phyloP scores from a whole-genome alignment of 768 basidiomycete species.

The Daedaleopsis nitida region DNA sequence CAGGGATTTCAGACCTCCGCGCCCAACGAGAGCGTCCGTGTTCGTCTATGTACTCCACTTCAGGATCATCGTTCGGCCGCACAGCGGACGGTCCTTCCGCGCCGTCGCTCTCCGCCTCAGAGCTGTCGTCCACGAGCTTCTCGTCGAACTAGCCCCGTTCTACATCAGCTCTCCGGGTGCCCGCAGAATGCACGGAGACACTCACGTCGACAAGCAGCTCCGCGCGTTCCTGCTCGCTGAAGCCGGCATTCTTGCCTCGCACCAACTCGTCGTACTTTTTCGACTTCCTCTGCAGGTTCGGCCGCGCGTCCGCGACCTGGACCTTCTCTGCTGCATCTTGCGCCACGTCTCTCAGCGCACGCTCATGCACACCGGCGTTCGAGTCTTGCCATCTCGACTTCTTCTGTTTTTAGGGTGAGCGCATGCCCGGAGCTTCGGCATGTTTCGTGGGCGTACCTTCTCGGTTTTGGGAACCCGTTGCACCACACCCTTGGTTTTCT shows the following conservation, averaged over 20 bases:
- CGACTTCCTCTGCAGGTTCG: slow-evolving; percentile 74
- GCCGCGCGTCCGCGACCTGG: slow-evolving; percentile 71
- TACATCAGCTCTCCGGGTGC: slow-evolving; percentile 1
- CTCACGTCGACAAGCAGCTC: slow-evolving; percentile 77
- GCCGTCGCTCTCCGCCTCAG: slow-evolving; percentile 71
- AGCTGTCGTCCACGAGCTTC: slow-evolving; percentile 45
- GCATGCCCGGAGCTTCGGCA: background rate
- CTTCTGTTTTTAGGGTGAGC: slow-evolving; percentile 3
- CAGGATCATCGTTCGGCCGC: slow-evolving; percentile 58
- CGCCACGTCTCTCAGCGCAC: slow-evolving; percentile 69
- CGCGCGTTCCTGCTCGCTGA: slow-evolving; percentile 75
- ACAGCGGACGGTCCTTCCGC: slow-evolving; percentile 59
- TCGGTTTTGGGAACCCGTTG: slow-evolving; percentile 58
- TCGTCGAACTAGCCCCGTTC: slow-evolving; percentile 59
- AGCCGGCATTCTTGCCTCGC: slow-evolving; percentile 76
- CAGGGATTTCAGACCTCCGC: slow-evolving; percentile 75
- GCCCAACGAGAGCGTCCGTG: slow-evolving; percentile 77
- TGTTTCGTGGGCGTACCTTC: slow-evolving; percentile 51
- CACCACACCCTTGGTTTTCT: slow-evolving; percentile 65
- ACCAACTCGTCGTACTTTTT: slow-evolving; percentile 78
- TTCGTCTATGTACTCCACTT: slow-evolving; percentile 87
- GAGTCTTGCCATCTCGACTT: slow-evolving; percentile 62
- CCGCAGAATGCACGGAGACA: slow-evolving; percentile 6
- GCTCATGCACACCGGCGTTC: slow-evolving; percentile 70
- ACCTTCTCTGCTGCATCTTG: slow-evolving; percentile 68